These are phyloP conservation scores for Lumnitzera littorea DNA, from an alignment of 345 rosid species.

Conservation along the genomic window DNA sequence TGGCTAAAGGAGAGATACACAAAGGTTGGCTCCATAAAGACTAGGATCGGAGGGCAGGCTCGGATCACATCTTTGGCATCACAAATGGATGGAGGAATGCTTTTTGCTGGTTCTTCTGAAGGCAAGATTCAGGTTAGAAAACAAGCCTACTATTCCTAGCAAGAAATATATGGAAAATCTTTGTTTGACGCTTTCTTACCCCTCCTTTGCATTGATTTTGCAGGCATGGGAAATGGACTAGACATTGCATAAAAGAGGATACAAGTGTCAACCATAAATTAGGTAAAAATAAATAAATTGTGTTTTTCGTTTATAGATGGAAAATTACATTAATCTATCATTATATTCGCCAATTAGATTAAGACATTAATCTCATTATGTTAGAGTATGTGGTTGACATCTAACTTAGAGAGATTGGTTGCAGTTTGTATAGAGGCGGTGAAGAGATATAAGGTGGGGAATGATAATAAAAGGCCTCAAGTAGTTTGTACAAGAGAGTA, in stretches of 20 bases:
- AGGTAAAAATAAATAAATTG: neutral
- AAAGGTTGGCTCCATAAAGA: constrained; percentile 30
- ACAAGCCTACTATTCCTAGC: neutral
- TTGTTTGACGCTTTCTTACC: neutral
- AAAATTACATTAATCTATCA: neutral
- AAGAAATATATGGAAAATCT: neutral
- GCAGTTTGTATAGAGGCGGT: no score
- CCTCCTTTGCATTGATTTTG: neutral
- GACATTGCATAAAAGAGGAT: neutral
- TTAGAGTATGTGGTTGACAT: no score
- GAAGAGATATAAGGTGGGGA: no score
- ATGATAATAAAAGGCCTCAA: no score
- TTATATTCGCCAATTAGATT: neutral
- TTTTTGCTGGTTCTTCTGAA: constrained; percentile 48
- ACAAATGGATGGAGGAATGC: constrained; percentile 39
- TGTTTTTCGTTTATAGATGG: no score
- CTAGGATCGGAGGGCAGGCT: constrained; percentile 22
- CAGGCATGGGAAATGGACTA: constrained; percentile 51
- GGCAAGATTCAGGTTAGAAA: constrained; percentile 49
- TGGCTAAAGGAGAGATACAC: constrained; percentile 40
- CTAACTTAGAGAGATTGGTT: no score
- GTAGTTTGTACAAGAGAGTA: no score
- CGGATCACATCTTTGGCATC: constrained; percentile 33
- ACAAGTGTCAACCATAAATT: neutral
- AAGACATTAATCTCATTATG: no score